Base-by-base conservation (phyloP, 139 green algal species). In the Chlorella sp. region DNA sequence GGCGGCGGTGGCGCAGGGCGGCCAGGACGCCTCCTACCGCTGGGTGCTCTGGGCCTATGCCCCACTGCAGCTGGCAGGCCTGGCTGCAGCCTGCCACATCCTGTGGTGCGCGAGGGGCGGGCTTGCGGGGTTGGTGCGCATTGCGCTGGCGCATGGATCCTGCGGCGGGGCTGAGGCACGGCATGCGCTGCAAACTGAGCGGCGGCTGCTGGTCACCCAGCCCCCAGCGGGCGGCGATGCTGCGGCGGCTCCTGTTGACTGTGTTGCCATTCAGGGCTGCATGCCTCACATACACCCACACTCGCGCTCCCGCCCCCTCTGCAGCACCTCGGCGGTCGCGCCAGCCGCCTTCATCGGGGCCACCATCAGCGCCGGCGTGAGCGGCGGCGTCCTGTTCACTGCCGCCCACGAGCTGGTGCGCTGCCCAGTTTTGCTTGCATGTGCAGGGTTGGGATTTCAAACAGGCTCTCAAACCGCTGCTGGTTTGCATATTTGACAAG, bases 301-400 rank as follows among this genome's bases (percentile, higher is more conserved):
- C 65, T 72, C 34, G 3, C 69, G 34, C 40, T 34, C 20, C 69
- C 38, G 1, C 72, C 28, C 41, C 28, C 14, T 51, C 20, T 7
- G 41, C 46, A 72, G 56, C 43, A 81, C 78, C 67, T 36, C 75
- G 51, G 28, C 79, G 38, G 38, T 81, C 24, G 36, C 70, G 32
- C 82, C 84, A 1, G 54, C 87, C n/a, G 87, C 83, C n/a, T 87
- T 76, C 32, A 24, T 91, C 46, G 86, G 86, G 43, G 44, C 43
- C 30, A 81, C 44, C 26, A 0, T 81, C 11, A 73, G 56, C 32
- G 60, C 34, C 0, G 86, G 78, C 13, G 65, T 76, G 36, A 81
- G 62, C n/a, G 88, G 85, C n/a, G 87, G 83, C 60, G 32, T 92
- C 26, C 64, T 65, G 16, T 89, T 94, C 73, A 90, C 68, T 86